phyloP scores from a whole-genome alignment of 2,329 filamentous ascomycete species.

The Xylaria sp. region DNA sequence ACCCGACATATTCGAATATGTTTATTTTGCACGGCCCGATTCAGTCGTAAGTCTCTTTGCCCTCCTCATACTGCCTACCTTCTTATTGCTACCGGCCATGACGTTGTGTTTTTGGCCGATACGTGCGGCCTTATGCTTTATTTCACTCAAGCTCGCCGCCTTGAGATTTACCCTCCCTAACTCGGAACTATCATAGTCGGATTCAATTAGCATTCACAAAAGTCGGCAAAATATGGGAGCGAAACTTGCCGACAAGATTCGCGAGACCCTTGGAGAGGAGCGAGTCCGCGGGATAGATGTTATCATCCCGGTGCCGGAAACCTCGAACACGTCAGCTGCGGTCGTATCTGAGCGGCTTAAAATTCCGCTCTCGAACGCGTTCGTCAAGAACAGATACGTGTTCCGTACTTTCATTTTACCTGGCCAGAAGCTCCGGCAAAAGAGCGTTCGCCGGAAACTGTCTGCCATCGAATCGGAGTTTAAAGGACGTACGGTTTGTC shows the following conservation, averaged over 20 bases:
- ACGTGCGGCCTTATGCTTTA: slow-evolving; percentile 58
- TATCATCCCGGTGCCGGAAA: slow-evolving; percentile 75
- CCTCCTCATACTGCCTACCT: not conserved
- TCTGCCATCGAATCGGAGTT: slow-evolving; percentile 90
- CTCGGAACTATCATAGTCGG: slow-evolving; percentile 18
- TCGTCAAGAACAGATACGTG: slow-evolving; percentile 37
- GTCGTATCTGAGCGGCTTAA: slow-evolving; percentile 76
- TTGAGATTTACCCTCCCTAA: slow-evolving; percentile 13
- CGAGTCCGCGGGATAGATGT: slow-evolving; percentile 75
- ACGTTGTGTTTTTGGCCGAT: too few relatives aligned
- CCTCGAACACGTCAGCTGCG: slow-evolving; percentile 77
- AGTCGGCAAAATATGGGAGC: slow-evolving; percentile 81
- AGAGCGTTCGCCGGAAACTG: slow-evolving; percentile 89
- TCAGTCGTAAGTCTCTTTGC: slow-evolving; percentile 64
- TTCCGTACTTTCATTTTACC: slow-evolving; percentile 76
- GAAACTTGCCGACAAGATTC: slow-evolving; percentile 75
- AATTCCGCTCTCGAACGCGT: slow-evolving; percentile 74
- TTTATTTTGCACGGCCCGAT: slow-evolving; percentile 82
- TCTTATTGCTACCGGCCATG: not conserved
- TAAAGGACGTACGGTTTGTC: slow-evolving; percentile 78
- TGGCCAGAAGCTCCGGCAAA: slow-evolving; percentile 81
- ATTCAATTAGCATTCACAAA: slow-evolving; percentile 66
- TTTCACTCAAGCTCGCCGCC: not conserved
- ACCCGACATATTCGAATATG: slow-evolving; percentile 70
- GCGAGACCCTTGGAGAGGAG: slow-evolving; percentile 69